Evolutionary conservation across 257 asterid genomes (phyloP).

Genomic region (Hygrophila difformis): DNA sequence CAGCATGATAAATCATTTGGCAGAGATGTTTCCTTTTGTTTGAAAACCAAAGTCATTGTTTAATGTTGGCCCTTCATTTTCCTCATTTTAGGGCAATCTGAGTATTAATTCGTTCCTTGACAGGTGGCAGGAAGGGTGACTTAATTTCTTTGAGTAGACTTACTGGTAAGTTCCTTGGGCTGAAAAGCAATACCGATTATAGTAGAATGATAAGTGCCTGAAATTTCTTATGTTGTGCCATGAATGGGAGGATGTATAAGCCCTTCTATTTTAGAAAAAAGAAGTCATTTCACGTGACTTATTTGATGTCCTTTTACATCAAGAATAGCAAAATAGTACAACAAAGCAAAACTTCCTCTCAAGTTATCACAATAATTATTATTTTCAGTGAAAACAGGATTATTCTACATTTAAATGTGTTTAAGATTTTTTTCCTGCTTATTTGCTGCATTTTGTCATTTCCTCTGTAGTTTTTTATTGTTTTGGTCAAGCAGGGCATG

Average conservation of each 20-base stretch:
- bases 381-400: conserved; percentile 5
- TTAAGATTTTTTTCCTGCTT: no score
- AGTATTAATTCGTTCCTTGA: conserved; percentile 15
- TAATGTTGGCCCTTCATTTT: neutral
- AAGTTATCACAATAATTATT: neutral
- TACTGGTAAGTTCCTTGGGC: conserved; percentile 39
- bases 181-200: neutral
- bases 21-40: no score
- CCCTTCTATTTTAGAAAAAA: conserved; percentile 3
- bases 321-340: no score
- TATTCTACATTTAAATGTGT: no score
- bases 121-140: conserved; percentile 61
- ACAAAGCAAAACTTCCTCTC: neutral
- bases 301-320: no score
- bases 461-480: neutral
- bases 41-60: neutral
- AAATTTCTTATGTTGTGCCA: conserved; percentile 8
- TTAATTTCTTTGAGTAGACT: conserved; percentile 47
- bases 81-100: conserved; percentile 8
- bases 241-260: no score
- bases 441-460: neutral
- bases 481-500: neutral
- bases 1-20: no score
- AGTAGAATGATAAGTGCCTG: neutral
- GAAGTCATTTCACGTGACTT: neutral